Evolutionary conservation across 495 filamentous ascomycete genomes (phyloP), one percentile per base, ranked within the genome.

Genomic region (Pyrenula massariospora): DNA sequence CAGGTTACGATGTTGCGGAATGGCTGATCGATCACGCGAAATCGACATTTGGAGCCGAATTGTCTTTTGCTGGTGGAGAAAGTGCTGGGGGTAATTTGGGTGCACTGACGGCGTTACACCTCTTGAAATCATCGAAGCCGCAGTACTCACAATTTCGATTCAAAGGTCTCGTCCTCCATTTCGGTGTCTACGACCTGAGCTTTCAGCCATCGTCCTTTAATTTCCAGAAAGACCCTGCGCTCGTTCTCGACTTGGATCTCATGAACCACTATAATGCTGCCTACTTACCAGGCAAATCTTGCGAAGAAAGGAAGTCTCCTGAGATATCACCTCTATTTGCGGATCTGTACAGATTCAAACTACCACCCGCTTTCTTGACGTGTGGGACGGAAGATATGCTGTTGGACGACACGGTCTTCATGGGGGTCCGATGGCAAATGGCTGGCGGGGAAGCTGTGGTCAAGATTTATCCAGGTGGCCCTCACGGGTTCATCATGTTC

Each of bases 341-440:
- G n/a, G 70, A 81, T 62, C 56, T 81, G 12, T 58, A 64, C 5
- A 58, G 58, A 19, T 62, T 73, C 58, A 63, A 66, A 23, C 58
- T 83, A 24, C 81, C 81, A 22, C 68, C 72, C 0, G 75, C 79
- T 25, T 60, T 84, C 8, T 80, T 82, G 59, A 62, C 69, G 0
- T 73, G 70, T 48, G 80, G 78, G 0, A 82, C 77, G 10, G 71
- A 74, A 56, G 81, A 83, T 61, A 68, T 64, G 12, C 55, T 83
- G 64, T 62, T 81, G 5, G 80, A 83, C 64, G 80, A 83, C 62
- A 77, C 70, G 19, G 59, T 82, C 22, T 57, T 78, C 25, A 82
- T 84, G 78, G 64, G 63, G 5, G 62, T 66, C 20, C 77, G 76
- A 65, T 83, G 77, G 77, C 50, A 58, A 63, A 72, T 76, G 62